Percentiles rank a stretch among this genome's conserved stretches.
phyloP scores from a whole-genome alignment of 805 yeast genomes.

The Hanseniaspora occidentalis region DNA sequence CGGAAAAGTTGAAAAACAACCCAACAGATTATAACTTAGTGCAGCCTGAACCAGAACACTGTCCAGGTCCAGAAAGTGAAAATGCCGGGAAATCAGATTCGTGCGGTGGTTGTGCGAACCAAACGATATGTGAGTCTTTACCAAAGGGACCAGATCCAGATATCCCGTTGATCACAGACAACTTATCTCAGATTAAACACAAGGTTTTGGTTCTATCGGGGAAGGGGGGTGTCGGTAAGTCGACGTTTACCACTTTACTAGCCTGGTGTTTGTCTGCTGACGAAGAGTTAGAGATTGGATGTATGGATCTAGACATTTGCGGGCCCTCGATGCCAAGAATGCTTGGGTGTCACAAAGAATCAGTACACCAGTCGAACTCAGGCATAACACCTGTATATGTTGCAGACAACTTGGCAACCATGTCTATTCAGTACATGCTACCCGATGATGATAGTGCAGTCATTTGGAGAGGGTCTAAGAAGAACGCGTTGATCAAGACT shows the following conservation, averaged over 20 bases:
- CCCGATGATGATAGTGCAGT: constrained; percentile 90
- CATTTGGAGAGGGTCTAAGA: constrained; percentile 96
- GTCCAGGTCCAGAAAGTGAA: constrained; percentile 97
- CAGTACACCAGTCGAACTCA: constrained; percentile 74
- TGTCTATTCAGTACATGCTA: constrained; percentile 90
- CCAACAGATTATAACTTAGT: background rate
- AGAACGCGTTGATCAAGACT: constrained; percentile 84
- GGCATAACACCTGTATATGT: constrained; percentile 98
- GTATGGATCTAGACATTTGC: constrained; percentile 94
- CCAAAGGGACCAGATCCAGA: constrained; percentile 97
- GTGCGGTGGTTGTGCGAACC: constrained; percentile 90
- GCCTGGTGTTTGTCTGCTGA: constrained; percentile 84
- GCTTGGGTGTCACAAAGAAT: constrained; percentile 69
- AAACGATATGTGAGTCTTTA: constrained; percentile 73
- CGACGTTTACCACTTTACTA: constrained; percentile 91
- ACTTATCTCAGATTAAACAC: constrained; percentile 56
- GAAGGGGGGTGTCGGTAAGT: constrained; percentile 95
- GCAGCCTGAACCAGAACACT: constrained; percentile 72
- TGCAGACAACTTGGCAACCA: constrained; percentile 86
- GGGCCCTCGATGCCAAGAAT: constrained; percentile 94
- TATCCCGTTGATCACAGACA: constrained; percentile 56
- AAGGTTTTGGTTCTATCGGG: constrained; percentile 76
- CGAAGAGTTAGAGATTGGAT: constrained; percentile 76
- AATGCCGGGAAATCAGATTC: constrained; percentile 90
- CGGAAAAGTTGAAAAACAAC: background rate